phyloP scores from a whole-genome alignment of 352 stramenopile species.

The Phytophthora ohioensis region DNA sequence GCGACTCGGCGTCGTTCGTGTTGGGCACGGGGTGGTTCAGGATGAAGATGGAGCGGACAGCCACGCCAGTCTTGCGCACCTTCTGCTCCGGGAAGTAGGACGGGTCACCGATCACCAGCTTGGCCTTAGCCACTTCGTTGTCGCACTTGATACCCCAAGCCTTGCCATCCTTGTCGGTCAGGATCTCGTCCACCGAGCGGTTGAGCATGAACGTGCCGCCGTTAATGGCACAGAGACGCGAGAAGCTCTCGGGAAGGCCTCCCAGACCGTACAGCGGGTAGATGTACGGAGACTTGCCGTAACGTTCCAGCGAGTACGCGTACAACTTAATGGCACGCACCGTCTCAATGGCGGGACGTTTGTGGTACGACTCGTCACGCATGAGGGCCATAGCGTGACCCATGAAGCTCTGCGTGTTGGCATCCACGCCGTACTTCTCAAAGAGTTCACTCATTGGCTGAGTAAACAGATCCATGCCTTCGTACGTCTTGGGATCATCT shows the following conservation, averaged over 20 bases:
- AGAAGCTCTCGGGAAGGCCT: constrained; percentile 99
- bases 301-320: constrained; percentile 97
- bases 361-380: constrained; percentile 92
- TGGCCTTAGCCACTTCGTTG: constrained; percentile 97
- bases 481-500: constrained; percentile 91
- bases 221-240: constrained; percentile 98
- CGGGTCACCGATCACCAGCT: constrained; percentile 98
- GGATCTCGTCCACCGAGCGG: constrained; percentile 93
- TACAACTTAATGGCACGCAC: constrained; percentile 98
- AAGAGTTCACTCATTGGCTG: constrained; percentile 99
- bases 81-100: constrained; percentile 98
- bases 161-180: constrained; percentile 94
- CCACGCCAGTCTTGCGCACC: constrained; percentile 92
- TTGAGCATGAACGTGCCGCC: constrained; percentile 99
- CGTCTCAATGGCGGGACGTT: constrained; percentile 91
- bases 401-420: constrained; percentile 99
- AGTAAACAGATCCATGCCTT: constrained; percentile 94
- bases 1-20: constrained; percentile 96
- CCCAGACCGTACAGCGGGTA: constrained; percentile 99
- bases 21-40: constrained; percentile 98
- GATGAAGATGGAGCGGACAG: constrained; percentile 99
- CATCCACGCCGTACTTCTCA: constrained; percentile 97
- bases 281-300: constrained; percentile 99
- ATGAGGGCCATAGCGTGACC: constrained; percentile 99
- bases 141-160: constrained; percentile 93